Conservation (phyloP, 352 stramenopile species). For the Globisporangium takayamanum region DNA sequence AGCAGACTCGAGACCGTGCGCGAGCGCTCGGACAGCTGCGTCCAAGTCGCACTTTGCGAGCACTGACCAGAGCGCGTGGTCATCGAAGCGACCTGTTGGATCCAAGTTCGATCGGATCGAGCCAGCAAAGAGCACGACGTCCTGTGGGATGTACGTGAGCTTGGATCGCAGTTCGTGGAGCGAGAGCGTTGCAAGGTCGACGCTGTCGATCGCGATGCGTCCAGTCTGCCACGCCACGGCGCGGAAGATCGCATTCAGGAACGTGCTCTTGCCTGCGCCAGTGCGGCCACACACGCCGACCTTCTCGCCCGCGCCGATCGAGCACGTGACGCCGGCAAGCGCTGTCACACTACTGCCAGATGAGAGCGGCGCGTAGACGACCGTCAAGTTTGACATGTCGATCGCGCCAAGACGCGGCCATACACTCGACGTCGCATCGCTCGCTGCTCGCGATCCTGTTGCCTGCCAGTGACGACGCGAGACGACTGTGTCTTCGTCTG, state of each 20-base stretch:
- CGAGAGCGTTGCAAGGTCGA: conserved; percentile 53
- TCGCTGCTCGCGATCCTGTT: not conserved
- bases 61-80: conserved; percentile 54
- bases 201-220: conserved; percentile 61
- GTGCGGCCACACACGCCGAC: conserved; percentile 85
- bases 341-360: conserved; percentile 18
- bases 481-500: conserved; percentile 36
- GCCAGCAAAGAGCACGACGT: conserved; percentile 75
- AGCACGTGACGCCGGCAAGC: conserved; percentile 37
- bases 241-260: conserved; percentile 81
- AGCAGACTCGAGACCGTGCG: conserved; percentile 39
- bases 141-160: conserved; percentile 82
- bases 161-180: conserved; percentile 56
- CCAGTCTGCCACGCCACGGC: conserved; percentile 45
- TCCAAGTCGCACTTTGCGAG: conserved; percentile 46
- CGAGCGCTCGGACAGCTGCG: conserved; percentile 31
- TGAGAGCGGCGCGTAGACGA: conserved; percentile 23
- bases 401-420: conserved; percentile 53
- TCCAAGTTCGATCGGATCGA: conserved; percentile 86
- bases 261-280: conserved; percentile 87
- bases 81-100: conserved; percentile 27
- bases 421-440: conserved; percentile 1
- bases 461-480: not conserved
- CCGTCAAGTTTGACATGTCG: conserved; percentile 39
- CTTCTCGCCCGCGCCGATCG: conserved; percentile 49